phyloP scores from a whole-genome alignment of 78 protist species.

The Thecamonas trahens region DNA sequence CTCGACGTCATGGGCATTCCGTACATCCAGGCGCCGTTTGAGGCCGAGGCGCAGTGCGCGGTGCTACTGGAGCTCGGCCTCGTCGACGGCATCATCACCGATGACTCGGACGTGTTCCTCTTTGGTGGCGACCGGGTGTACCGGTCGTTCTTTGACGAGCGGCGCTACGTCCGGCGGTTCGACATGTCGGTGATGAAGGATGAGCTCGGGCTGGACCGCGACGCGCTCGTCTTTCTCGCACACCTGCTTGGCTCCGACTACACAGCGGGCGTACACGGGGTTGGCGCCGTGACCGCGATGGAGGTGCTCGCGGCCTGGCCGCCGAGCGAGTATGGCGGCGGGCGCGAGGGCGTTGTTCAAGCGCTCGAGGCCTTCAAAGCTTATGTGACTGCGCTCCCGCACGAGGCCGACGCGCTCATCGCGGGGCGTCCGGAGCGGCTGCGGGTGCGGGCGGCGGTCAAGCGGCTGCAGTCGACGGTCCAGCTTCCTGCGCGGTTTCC shows the following conservation, averaged over 20 bases:
- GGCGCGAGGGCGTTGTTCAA: too few relatives aligned
- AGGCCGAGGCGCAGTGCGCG: constrained; percentile 57
- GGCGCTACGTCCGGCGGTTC: background rate
- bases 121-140: constrained; percentile 43
- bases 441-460: too few relatives aligned
- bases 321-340: too few relatives aligned
- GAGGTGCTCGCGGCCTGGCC: constrained; percentile 15
- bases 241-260: constrained; percentile 60
- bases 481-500: too few relatives aligned
- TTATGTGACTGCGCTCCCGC: too few relatives aligned
- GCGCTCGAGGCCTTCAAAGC: too few relatives aligned
- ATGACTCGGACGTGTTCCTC: constrained; percentile 47
- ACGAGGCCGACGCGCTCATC: too few relatives aligned
- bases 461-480: too few relatives aligned
- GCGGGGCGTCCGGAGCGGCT: too few relatives aligned
- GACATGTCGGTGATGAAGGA: background rate
- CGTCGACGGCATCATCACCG: constrained; percentile 42
- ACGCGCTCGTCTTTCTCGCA: constrained; percentile 17
- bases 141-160: background rate
- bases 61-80: background rate
- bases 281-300: constrained; percentile 39
- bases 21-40: constrained; percentile 31
- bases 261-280: constrained; percentile 39
- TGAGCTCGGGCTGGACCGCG: constrained; percentile 3
- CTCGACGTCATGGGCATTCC: constrained; percentile 51